phyloP scores from a whole-genome alignment of 1,284 basidiomycete genomes.

The Ganoderma leucocontextum region DNA sequence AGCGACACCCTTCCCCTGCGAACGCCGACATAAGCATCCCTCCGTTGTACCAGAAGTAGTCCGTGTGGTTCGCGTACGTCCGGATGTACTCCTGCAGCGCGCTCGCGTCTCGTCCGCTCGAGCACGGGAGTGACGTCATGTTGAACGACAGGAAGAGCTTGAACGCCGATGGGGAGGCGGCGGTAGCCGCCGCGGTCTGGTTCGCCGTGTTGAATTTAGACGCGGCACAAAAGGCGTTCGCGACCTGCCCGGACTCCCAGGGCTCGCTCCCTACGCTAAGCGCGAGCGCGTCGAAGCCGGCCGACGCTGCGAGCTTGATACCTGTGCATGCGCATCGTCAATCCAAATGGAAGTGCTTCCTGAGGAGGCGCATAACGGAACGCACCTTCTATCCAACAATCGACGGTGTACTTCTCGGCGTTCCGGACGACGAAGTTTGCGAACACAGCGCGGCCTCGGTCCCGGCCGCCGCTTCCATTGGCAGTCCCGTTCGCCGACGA shows the following conservation, averaged over 20 bases:
- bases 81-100: conserved; percentile 51
- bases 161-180: conserved; percentile 45
- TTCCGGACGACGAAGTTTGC: conserved; percentile 51
- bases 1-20: conserved; percentile 58
- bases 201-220: conserved; percentile 21
- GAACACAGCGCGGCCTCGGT: conserved; percentile 29
- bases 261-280: conserved; percentile 55
- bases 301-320: conserved; percentile 47
- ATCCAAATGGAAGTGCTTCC: neutral
- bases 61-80: conserved; percentile 49
- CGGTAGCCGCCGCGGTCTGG: neutral
- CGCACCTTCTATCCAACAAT: conserved; percentile 48
- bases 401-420: conserved; percentile 47
- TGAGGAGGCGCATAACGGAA: neutral
- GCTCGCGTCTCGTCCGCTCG: conserved; percentile 43
- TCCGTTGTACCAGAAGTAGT: conserved; percentile 52
- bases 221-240: conserved; percentile 52
- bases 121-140: conserved; percentile 58
- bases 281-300: conserved; percentile 53
- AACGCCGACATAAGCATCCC: conserved; percentile 62
- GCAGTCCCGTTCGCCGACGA: neutral
- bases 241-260: conserved; percentile 58
- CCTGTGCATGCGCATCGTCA: conserved; percentile 39
- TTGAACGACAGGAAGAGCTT: conserved; percentile 68
- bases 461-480: neutral